Evolutionary conservation across 2,329 filamentous ascomycete genomes (phyloP), one percentile per base, ranked within the genome.

Genomic region (Penicillium sumatraense): DNA sequence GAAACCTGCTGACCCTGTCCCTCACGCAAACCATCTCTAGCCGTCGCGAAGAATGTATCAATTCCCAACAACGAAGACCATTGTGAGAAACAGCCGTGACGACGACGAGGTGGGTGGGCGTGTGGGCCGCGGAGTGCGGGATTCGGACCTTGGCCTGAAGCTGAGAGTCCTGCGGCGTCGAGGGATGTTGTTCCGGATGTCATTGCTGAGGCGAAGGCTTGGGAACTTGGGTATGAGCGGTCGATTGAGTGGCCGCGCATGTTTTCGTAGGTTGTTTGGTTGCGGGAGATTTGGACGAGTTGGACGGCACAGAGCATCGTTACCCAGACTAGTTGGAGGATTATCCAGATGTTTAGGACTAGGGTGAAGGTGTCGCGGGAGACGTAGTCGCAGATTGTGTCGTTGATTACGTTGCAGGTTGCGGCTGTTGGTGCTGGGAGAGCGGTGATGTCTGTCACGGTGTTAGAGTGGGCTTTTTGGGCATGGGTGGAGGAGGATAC

Each of bases 221-320:
- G 82, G 21, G 78, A 79, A 56, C 76, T 77, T 51, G 78, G 79
- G 59, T 80, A 77, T 35, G 80, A 81, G 50, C 80, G 74, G 51
- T 80, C 81, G 59, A 89, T 82, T 54, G 86, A 83, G 58, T 92
- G 83, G 48, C 91, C 89, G 60, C 88, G 87, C 93, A 99, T 98
- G 73, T 93, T 96, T 75, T 99, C 95, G 75, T 90, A 98, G 0
- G 95, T 99, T 1, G 95, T 99, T 80, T 96, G 89, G 54, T 93
- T 96, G 58, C 92, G 87, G 0, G 92, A 89, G 49, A 99, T 88
- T 71, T 99, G 95, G 48, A 97, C 83, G 49, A 97, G 86, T 72
- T 99, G 96, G 5, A 98, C 96, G 61, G 92, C 89, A 56, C 97
- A 83, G 29, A 99, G 86, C 93, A 99, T 98, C n/a, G 89, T 88